A percentile compares a stretch with the other conserved stretches of the same genome.
These are phyloP conservation scores for Trichoderma sp. DNA, from an alignment of 2,329 filamentous ascomycete genomes.

Conservation along the genomic window DNA sequence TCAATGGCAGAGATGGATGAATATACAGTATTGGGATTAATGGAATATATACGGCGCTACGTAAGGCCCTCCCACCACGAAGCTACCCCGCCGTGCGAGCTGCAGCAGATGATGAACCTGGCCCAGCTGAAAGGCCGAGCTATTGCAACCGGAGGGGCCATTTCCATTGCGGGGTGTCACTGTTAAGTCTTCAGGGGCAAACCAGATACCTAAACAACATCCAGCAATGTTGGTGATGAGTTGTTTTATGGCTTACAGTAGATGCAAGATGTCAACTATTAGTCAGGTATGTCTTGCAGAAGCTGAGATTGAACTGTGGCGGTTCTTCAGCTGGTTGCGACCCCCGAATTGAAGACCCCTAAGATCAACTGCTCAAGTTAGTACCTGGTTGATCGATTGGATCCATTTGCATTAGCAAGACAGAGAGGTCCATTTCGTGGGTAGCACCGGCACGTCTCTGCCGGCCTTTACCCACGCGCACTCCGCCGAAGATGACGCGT, in stretches of 20 bases:
- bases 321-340: background rate
- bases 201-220: background rate
- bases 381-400: background rate
- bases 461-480: background rate
- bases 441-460: background rate
- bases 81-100: constrained; percentile 17
- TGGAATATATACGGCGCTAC: constrained; percentile 1
- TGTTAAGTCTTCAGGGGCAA: background rate
- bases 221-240: background rate
- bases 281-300: background rate
- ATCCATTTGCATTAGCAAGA: background rate
- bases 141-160: background rate
- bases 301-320: background rate
- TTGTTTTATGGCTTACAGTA: background rate
- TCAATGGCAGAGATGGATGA: background rate
- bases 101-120: constrained; percentile 1
- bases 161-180: constrained; percentile 3
- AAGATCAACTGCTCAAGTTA: background rate
- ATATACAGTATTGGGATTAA: background rate
- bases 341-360: background rate
- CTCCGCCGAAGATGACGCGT: background rate
- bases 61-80: background rate
- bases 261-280: too few relatives aligned
- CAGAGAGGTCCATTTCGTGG: background rate
- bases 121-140: constrained; percentile 8